Conservation (phyloP, 768 basidiomycete genomes). For the Brasilioporus rufonigricans region DNA sequence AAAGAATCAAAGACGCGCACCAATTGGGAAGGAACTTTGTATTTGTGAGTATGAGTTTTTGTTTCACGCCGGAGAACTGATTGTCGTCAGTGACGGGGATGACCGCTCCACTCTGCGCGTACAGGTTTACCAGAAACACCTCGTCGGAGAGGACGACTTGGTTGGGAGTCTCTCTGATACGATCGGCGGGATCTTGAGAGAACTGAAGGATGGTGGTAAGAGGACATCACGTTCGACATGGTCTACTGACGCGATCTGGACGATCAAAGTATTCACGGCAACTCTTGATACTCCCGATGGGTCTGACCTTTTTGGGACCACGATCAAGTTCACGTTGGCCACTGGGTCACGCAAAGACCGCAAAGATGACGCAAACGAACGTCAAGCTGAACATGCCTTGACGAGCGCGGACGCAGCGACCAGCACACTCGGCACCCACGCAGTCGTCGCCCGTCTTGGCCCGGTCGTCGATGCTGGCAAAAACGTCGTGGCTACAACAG, state of each 20-base stretch:
- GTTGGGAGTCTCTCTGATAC: neutral
- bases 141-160: neutral
- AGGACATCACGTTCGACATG: neutral
- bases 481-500: too few species aligned
- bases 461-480: too few species aligned
- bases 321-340: neutral
- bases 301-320: neutral
- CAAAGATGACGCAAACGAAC: too few species aligned
- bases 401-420: too few species aligned
- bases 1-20: neutral
- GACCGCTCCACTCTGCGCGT: neutral
- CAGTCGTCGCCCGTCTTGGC: too few species aligned
- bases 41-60: neutral
- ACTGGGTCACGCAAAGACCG: too few species aligned
- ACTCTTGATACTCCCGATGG: neutral
- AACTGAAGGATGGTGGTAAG: neutral
- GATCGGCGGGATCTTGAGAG: neutral
- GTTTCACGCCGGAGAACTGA: neutral
- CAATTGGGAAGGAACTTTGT: neutral
- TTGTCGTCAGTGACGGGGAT: neutral
- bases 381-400: too few species aligned
- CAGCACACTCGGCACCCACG: too few species aligned
- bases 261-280: too few species aligned
- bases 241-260: neutral
- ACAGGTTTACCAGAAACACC: neutral